Evolutionary conservation across 805 yeast genomes (phyloP).

Genomic region (Sugiyamaella smithiae): DNA sequence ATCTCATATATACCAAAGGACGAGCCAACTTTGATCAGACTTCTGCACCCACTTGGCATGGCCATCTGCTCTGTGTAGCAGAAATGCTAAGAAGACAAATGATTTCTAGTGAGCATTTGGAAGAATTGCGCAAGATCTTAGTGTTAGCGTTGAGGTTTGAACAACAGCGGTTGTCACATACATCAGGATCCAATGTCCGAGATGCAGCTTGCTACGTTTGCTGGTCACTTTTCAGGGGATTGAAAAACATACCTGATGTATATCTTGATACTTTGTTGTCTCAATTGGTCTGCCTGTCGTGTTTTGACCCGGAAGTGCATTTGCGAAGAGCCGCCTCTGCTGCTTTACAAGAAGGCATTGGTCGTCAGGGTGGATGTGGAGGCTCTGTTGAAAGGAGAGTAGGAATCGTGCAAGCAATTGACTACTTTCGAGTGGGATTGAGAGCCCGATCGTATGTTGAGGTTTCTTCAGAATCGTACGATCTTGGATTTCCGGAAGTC

Average conservation of each 20-base stretch:
- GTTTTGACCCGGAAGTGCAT: slow-evolving; percentile 71
- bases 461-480: slow-evolving; percentile 33
- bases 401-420: slow-evolving; percentile 56
- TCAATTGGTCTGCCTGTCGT: slow-evolving; percentile 49
- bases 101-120: slow-evolving; percentile 13
- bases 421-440: slow-evolving; percentile 48
- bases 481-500: slow-evolving; percentile 23
- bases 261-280: slow-evolving; percentile 24
- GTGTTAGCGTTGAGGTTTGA: slow-evolving; percentile 53
- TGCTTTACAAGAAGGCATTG: slow-evolving; percentile 80
- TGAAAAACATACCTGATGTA: slow-evolving; percentile 24
- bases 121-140: slow-evolving; percentile 34
- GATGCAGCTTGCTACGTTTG: slow-evolving; percentile 81
- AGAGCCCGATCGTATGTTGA: slow-evolving; percentile 40
- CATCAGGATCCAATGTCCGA: slow-evolving; percentile 66
- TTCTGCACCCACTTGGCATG: slow-evolving; percentile 51
- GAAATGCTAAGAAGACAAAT: slow-evolving; percentile 38
- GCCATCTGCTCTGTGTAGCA: slow-evolving; percentile 56
- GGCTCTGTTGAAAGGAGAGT: slow-evolving; percentile 35
- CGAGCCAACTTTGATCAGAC: slow-evolving; percentile 29
- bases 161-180: slow-evolving; percentile 49
- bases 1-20: slow-evolving; percentile 11
- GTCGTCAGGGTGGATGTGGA: slow-evolving; percentile 56
- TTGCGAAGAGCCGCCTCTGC: slow-evolving; percentile 83
- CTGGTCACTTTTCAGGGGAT: slow-evolving; percentile 69